Conservation (phyloP, 371 early-diverging fungal species). For the Choanephora cucurbitarum region DNA sequence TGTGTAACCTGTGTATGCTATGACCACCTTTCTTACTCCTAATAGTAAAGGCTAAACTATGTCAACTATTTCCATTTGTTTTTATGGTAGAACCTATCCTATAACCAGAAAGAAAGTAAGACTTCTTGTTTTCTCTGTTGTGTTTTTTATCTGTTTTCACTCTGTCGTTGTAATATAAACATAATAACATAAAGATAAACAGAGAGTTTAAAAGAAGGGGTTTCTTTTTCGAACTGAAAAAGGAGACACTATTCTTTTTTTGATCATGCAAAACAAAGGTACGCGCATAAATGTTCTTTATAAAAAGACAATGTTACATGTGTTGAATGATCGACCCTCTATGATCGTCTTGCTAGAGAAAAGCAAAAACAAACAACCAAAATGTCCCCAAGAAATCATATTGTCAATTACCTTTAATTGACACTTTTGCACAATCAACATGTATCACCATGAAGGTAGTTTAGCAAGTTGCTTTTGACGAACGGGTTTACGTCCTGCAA, state of each 20-base stretch:
- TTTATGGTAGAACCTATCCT: too few species aligned
- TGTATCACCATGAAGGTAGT: slow-evolving; percentile 19
- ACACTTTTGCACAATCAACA: slow-evolving; percentile 5
- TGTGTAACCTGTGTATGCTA: slow-evolving; percentile 9
- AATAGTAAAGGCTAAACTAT: neutral
- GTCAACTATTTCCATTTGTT: neutral
- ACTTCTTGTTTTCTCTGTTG: too few species aligned
- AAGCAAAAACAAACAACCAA: slow-evolving; percentile 3
- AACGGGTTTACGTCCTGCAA: slow-evolving; percentile 22
- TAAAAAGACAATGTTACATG: neutral
- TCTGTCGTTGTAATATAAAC: neutral
- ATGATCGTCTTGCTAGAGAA: slow-evolving; percentile 7
- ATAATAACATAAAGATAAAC: neutral
- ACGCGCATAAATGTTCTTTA: neutral
- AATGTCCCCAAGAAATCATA: slow-evolving; percentile 9
- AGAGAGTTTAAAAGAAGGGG: neutral
- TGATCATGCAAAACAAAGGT: neutral
- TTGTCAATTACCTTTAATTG: slow-evolving; percentile 24
- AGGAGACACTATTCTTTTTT: slow-evolving; percentile 2
- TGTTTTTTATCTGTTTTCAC: neutral
- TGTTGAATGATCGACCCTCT: neutral
- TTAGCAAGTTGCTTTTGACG: slow-evolving; percentile 9
- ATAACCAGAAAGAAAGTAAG: too few species aligned
- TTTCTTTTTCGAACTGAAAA: neutral
- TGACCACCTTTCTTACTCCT: neutral